phyloP scores from a whole-genome alignment of 208 protist species.

The Trypanosoma theileri region DNA sequence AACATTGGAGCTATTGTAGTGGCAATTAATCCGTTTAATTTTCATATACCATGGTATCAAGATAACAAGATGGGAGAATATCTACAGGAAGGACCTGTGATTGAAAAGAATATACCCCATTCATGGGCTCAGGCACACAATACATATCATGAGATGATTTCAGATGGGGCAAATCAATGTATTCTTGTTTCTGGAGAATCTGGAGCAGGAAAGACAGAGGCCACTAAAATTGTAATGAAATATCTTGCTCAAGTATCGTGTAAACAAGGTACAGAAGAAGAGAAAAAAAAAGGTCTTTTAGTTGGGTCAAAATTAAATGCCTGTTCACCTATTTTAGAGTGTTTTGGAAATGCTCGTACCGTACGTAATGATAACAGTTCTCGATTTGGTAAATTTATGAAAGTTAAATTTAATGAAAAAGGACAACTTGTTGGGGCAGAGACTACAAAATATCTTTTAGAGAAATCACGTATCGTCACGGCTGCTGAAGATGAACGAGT shows the following conservation, averaged over 20 bases:
- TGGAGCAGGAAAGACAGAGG: constrained; percentile 48
- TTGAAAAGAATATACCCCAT: constrained; percentile 43
- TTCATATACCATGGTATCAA: constrained; percentile 38
- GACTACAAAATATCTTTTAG: constrained; percentile 67
- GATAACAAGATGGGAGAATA: constrained; percentile 39
- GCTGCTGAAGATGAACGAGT: constrained; percentile 62
- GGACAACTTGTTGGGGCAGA: constrained; percentile 50
- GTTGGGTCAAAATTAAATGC: constrained; percentile 33
- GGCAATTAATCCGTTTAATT: constrained; percentile 51
- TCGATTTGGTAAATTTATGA: constrained; percentile 88
- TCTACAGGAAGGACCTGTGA: constrained; percentile 34
- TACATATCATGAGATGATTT: constrained; percentile 40
- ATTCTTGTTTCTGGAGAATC: constrained; percentile 53
- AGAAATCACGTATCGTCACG: constrained; percentile 73
- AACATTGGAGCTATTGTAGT: constrained; percentile 51
- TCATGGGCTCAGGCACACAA: constrained; percentile 42
- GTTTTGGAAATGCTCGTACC: constrained; percentile 92
- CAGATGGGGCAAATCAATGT: constrained; percentile 34
- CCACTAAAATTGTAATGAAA: constrained; percentile 48
- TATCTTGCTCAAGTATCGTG: constrained; percentile 40
- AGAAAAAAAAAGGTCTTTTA: constrained; percentile 17
- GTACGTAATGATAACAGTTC: constrained; percentile 86
- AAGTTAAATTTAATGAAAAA: constrained; percentile 50
- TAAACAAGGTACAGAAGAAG: constrained; percentile 23
- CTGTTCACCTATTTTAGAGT: constrained; percentile 85